Evolutionary conservation across 2,329 filamentous ascomycete genomes (phyloP).

Genomic region (Ceratocystis ficicola): DNA sequence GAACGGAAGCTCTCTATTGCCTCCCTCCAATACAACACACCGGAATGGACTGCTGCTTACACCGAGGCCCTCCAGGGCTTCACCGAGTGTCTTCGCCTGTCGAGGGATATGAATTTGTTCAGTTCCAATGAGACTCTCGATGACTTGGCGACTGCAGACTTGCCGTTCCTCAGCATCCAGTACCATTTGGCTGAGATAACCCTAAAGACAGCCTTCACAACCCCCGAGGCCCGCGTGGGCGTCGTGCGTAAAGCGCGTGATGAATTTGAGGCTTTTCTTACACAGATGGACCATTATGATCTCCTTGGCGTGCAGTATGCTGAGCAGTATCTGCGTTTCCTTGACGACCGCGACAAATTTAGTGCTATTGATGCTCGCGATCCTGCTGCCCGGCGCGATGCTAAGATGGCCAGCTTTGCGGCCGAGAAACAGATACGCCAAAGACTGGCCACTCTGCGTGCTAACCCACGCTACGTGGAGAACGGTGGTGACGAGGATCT

Average conservation of each 20-base stretch:
- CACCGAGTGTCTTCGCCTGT: constrained; percentile 56
- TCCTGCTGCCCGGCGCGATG: constrained; percentile 58
- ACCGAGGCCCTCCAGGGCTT: constrained; percentile 56
- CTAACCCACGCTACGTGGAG: constrained; percentile 42
- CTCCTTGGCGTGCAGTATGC: constrained; percentile 54
- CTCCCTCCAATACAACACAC: constrained; percentile 49
- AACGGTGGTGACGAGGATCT: constrained; percentile 61
- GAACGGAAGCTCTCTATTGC: constrained; percentile 46
- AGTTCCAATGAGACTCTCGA: constrained; percentile 82
- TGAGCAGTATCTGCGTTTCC: constrained; percentile 60
- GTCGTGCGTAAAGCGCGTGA: constrained; percentile 52
- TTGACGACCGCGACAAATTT: constrained; percentile 59
- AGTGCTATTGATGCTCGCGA: constrained; percentile 51
- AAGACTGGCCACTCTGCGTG: constrained; percentile 53
- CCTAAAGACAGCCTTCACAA: constrained; percentile 48
- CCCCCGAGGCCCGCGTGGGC: constrained; percentile 45
- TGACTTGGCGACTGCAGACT: constrained; percentile 69
- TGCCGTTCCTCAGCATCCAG: constrained; percentile 72
- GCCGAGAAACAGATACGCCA: constrained; percentile 75
- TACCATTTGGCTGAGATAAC: constrained; percentile 70
- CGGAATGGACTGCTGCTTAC: constrained; percentile 56
- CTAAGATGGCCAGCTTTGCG: constrained; percentile 75
- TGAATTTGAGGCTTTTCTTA: constrained; percentile 68
- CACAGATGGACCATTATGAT: constrained; percentile 64
- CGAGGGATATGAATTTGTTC: constrained; percentile 66